A percentile compares a stretch with the other conserved stretches of the same genome.
phyloP scores from a whole-genome alignment of 2,329 filamentous ascomycete species.

The Niveomyces coronatus region DNA sequence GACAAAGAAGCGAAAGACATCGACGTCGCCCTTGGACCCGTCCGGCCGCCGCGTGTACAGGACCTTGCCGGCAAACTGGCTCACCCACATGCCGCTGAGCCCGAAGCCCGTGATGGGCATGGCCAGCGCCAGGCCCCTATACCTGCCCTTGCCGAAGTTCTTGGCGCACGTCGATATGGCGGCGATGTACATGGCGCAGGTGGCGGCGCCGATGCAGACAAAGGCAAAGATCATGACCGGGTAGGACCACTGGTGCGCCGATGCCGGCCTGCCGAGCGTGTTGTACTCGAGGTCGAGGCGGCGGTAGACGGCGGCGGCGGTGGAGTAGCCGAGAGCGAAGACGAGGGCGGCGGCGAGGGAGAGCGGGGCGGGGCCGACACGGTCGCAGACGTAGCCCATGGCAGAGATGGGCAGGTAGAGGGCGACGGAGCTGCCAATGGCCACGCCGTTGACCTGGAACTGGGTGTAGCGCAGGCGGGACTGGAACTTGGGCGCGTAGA shows the following conservation, averaged over 20 bases:
- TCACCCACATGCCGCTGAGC: constrained; percentile 90
- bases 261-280: constrained; percentile 28
- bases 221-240: constrained; percentile 80
- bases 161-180: constrained; percentile 95
- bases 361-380: constrained; percentile 68
- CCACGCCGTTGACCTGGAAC: constrained; percentile 82
- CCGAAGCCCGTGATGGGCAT: constrained; percentile 89
- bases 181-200: constrained; percentile 79
- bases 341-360: constrained; percentile 61
- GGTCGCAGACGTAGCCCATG: constrained; percentile 86
- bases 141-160: constrained; percentile 86
- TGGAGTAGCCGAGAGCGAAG: constrained; percentile 72
- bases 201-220: constrained; percentile 70
- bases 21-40: constrained; percentile 51
- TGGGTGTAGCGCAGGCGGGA: constrained; percentile 79
- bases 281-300: constrained; percentile 38
- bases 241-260: constrained; percentile 54
- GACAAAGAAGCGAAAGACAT: constrained; percentile 79
- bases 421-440: constrained; percentile 75
- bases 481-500: constrained; percentile 88
- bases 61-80: constrained; percentile 71
- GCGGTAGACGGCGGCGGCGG: constrained; percentile 70
- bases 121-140: constrained; percentile 81
- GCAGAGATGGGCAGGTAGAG: constrained; percentile 88
- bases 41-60: constrained; percentile 60